Base-by-base conservation (phyloP, 805 yeast species). In the Cyberlindnera xylosilytica region DNA sequence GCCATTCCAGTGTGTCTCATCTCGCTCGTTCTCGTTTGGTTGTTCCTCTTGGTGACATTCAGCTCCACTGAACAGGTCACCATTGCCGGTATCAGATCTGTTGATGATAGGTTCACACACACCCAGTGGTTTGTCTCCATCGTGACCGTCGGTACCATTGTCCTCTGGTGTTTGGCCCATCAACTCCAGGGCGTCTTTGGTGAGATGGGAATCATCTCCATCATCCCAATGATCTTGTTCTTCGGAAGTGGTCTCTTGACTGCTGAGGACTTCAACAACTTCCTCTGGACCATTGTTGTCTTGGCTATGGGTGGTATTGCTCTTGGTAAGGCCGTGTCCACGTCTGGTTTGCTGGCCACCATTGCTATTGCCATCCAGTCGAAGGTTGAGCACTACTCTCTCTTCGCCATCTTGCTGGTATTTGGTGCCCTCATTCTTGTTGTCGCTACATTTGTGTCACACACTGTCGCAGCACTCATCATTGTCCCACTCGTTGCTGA, bases 291-390 rank as follows among this genome's bases (percentile, higher is more conserved):
- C 4, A 93, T 91, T 54, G 93, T 93, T 9, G 79, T 91, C 34
- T 72, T 91, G 49, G 97, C 98, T 4, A 93, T 91, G 99, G 99
- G 99, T 24, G 99, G 99, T 48, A 78, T 91, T 39, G 95, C 97
- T 0, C 70, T 91, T 39, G 99, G 99, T 43, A 89, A 88, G 61
- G 96, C 96, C 0, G 98, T 91, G 1, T 80, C 96, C 1, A 82
- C 93, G 8, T 87, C 96, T 2, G 98, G 98, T 0, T 69, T 91
- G 42, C 72, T 91, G 43, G 73, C 79, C 6, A 81, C 91, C 0
- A 82, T 90, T 46, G 98, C 99, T 0, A 51, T 66, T 3, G 61
- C 70, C 1, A 85, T 93, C 45, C 88, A 86, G 57, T 56, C 63
- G 2, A 65, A 74, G 44, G 86, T 91, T n/a, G 74, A 73, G 44